Base-by-base conservation (phyloP, 1,284 basidiomycete genomes). In the Chiua sp. region DNA sequence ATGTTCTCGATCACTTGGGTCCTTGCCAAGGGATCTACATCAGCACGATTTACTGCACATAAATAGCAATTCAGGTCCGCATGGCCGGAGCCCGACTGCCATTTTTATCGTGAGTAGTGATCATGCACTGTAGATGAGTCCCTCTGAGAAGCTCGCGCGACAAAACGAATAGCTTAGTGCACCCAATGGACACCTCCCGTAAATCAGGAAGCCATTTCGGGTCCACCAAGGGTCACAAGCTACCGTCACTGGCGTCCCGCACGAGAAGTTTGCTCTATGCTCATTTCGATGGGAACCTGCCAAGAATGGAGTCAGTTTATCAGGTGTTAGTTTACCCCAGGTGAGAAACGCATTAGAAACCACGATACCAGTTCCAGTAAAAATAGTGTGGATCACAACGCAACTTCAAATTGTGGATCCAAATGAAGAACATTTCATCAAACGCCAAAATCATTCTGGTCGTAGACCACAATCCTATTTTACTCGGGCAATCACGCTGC, bases 21-120 rank as follows among this genome's bases (percentile, higher is more conserved):
- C 83, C 83, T 3, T 86, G 86, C 64, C 78, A 83, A 59, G 83
- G 82, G 33, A 80, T 84, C 56, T 76, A 67, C 59, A 79, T 86
- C 47, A 83, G 84, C 35, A 81, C 81, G 6, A 74, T 80, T 26
- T 83, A 75, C 63, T 86, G 82, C 68, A 75, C 70, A 48, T 79
- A 55, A 68, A 54, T 48, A 46, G 47, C n/a, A 57, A 33, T 35
- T 44, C 39, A 37, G 51, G 42, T 15, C 16, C 15, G 20, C 42
- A 11, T 49, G 16, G 46, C 28, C 35, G 33, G 35, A 48, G 35
- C 47, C 48, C 26, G 48, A 16, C 6, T 47, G 56, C 33, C 32
- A 20, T 61, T 63, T 47, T 56, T 42, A n/a, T 57, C 49, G 30
- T 57, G 50, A 58, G 60, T 33, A 30, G 39, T 50, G 47, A 23